These are phyloP conservation scores for Mollisiaceae sp. DNA, from an alignment of 2,329 filamentous ascomycete species.

Conservation along the genomic window DNA sequence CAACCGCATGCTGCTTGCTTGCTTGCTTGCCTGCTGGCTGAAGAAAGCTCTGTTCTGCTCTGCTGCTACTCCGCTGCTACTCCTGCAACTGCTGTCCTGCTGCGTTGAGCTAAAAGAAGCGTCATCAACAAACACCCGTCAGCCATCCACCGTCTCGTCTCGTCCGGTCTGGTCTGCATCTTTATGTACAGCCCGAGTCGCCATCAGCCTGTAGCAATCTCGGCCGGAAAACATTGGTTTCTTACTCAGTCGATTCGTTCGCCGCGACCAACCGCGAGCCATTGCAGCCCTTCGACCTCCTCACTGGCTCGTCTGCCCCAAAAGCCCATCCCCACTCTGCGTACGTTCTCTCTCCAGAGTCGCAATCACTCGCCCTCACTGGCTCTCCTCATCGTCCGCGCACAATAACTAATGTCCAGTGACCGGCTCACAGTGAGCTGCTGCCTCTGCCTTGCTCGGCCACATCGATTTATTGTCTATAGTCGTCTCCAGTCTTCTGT, in stretches of 20 bases:
- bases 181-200: constrained; percentile 20
- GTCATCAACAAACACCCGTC: constrained; percentile 27
- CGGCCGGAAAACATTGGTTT: constrained; percentile 25
- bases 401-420: constrained; percentile 36
- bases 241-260: constrained; percentile 27
- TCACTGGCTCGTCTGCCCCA: constrained; percentile 37
- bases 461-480: constrained; percentile 20
- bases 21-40: neutral
- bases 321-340: constrained; percentile 31
- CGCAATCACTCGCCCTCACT: constrained; percentile 28
- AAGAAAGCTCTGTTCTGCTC: constrained; percentile 24
- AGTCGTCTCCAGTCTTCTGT: constrained; percentile 17
- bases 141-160: constrained; percentile 24
- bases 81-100: constrained; percentile 20
- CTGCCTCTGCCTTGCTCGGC: constrained; percentile 20
- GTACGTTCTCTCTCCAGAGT: constrained; percentile 29
- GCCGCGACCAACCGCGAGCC: constrained; percentile 34
- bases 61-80: constrained; percentile 17
- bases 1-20: constrained; percentile 26
- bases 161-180: constrained; percentile 9
- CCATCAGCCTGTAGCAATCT: constrained; percentile 31
- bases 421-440: constrained; percentile 35
- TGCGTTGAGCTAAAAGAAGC: constrained; percentile 30
- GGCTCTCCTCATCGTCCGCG: constrained; percentile 29
- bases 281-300: constrained; percentile 23